Conservation (phyloP, 2,329 filamentous ascomycete species). For the Aspergillus sp. region DNA sequence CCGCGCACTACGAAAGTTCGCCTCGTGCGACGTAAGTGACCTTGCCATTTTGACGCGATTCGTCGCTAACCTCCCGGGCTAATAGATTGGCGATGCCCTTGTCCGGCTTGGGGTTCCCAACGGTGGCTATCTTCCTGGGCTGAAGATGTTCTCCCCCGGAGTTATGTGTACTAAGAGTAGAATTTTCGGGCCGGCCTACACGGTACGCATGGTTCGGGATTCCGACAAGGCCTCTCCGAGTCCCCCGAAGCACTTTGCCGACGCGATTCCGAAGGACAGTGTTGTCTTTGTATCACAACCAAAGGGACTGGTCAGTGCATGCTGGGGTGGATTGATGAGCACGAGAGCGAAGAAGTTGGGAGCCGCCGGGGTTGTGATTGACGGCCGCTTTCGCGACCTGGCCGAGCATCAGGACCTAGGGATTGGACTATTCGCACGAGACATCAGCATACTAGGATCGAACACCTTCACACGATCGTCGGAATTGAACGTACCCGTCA, state of each 20-base stretch:
- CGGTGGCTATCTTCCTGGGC: conserved; percentile 36
- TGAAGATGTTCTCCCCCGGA: conserved; percentile 32
- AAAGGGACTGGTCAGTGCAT: conserved; percentile 32
- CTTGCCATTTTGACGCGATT: not conserved
- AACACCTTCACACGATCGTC: conserved; percentile 37
- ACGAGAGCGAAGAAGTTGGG: conserved; percentile 34
- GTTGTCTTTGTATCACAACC: conserved; percentile 42
- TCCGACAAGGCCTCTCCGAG: conserved; percentile 31
- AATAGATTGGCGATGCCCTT: conserved; percentile 37
- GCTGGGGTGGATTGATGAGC: conserved; percentile 43
- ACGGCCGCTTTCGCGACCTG: conserved; percentile 40
- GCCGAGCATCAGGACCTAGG: conserved; percentile 32
- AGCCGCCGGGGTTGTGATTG: conserved; percentile 39
- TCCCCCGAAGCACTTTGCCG: conserved; percentile 35
- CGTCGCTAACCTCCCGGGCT: not conserved
- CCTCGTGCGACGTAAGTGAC: conserved; percentile 11
- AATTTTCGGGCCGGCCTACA: conserved; percentile 33
- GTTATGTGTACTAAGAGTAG: conserved; percentile 19
- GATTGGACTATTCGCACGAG: conserved; percentile 34
- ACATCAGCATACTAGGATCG: conserved; percentile 32
- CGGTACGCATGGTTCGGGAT: conserved; percentile 34
- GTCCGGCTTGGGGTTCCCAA: conserved; percentile 33
- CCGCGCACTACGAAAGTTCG: conserved; percentile 6
- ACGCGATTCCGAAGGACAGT: conserved; percentile 32
- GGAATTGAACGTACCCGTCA: conserved; percentile 35